A percentile compares a stretch with the other conserved stretches of the same genome.
Evolutionary conservation across 1,284 basidiomycete species (phyloP).

Genomic region (Pseudozyma pruni): DNA sequence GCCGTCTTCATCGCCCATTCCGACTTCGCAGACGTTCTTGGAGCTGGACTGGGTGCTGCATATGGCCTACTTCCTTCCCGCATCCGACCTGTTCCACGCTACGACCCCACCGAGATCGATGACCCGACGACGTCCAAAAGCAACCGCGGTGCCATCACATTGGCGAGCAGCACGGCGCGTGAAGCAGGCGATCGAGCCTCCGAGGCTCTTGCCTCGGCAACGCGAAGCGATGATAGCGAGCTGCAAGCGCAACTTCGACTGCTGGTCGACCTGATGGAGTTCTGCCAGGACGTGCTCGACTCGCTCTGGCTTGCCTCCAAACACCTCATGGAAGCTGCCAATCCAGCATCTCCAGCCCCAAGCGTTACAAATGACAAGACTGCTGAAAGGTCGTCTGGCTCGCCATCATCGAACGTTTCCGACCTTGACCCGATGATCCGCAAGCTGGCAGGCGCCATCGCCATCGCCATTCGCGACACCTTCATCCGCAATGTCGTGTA

Average conservation of each 20-base stretch:
- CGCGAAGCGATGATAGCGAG: constrained; percentile 72
- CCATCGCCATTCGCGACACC: constrained; percentile 77
- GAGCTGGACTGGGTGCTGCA: constrained; percentile 90
- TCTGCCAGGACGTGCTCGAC: constrained; percentile 81
- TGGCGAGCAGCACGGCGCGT: constrained; percentile 35
- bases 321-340: constrained; percentile 20
- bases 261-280: constrained; percentile 88
- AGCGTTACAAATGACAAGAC: constrained; percentile 17
- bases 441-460: constrained; percentile 42
- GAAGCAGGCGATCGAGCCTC: constrained; percentile 5
- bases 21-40: constrained; percentile 94
- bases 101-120: constrained; percentile 36
- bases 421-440: constrained; percentile 35
- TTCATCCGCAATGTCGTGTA: constrained; percentile 94
- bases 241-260: constrained; percentile 85
- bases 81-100: constrained; percentile 22
- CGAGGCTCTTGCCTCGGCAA: constrained; percentile 51
- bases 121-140: not conserved
- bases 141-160: constrained; percentile 19
- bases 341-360: not conserved
- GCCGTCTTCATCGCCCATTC: constrained; percentile 93
- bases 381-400: not conserved
- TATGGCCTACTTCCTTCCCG: constrained; percentile 83
- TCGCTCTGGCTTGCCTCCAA: constrained; percentile 33
- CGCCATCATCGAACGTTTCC: not conserved